Base-by-base conservation (phyloP, 2,329 filamentous ascomycete species). In the Shiraia bambusicola region DNA sequence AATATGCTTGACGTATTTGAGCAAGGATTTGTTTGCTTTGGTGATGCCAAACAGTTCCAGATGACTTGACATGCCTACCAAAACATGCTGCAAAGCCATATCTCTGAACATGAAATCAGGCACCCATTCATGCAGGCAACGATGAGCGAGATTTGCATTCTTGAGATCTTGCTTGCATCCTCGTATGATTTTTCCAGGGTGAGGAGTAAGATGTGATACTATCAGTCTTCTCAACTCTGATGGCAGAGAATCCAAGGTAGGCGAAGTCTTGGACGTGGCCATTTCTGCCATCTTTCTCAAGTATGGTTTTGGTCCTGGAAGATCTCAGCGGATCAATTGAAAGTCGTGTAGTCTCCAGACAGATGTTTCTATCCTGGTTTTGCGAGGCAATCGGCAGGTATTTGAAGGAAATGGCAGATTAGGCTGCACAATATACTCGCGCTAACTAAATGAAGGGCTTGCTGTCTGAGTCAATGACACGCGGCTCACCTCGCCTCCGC, bases 131-230 rank as follows among this genome's bases (percentile, higher is more conserved):
- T 37, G 45, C 6, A 58, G 38, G 27, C 51, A 55, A 2, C 33
- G 34, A 22, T 53, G 49, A 3, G 50, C 42, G 4, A 48, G 27
- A 38, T 54, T 56, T 9, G 50, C 52, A 28, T 45, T 56, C 34
- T 52, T 45, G n/a, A 53, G 40, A 28, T 47, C 37, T 7, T 28
- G 29, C 16, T 54, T 52, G 15, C 29, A 43, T 36, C 45, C 42
- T 28, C 35, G 45, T 12, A 27, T 34, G 25, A 47, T 32, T 9
- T 36, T 7, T 17, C 34, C 19, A 11, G 31, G 34, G 9, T 38
- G 14, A 16, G 43, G 47, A 12, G 37, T 34, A 6, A 51, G 38
- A 34, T 47, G 44, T 4, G 50, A 49, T 7, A 56, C 52, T 28
- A 56, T 47, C 13, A 48, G 32, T 30, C 30, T 54, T 24, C 45